Conservation (phyloP, 495 filamentous ascomycete genomes). For the Daldinia loculata region DNA sequence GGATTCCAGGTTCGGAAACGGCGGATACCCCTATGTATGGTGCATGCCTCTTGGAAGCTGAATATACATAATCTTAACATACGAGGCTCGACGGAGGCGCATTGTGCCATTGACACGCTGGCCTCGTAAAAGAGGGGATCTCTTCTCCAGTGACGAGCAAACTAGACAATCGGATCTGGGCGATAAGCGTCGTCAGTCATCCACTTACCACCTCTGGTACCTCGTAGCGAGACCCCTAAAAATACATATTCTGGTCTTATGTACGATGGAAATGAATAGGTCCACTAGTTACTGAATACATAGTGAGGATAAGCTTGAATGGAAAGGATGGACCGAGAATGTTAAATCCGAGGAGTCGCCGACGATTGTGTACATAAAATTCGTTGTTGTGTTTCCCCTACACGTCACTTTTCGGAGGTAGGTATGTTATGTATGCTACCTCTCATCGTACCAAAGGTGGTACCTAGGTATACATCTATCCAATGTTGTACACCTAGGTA, state of each 20-base stretch:
- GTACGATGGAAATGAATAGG: slow-evolving; percentile 19
- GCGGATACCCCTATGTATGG: slow-evolving; percentile 20
- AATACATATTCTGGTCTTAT: neutral
- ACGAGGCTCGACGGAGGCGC: slow-evolving; percentile 32
- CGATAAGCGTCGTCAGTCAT: slow-evolving; percentile 14
- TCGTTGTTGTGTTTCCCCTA: slow-evolving; percentile 1
- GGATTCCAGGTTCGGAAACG: slow-evolving; percentile 24
- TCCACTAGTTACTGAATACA: slow-evolving; percentile 4
- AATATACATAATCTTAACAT: slow-evolving; percentile 37
- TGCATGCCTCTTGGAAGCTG: neutral
- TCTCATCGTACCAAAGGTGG: too few species aligned
- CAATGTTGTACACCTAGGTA: slow-evolving; percentile 1
- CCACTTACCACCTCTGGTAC: neutral
- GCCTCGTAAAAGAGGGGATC: slow-evolving; percentile 42
- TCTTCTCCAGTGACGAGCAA: slow-evolving; percentile 28
- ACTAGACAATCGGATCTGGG: slow-evolving; percentile 28
- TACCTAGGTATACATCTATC: too few species aligned
- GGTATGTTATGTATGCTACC: too few species aligned
- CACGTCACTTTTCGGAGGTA: slow-evolving; percentile 22
- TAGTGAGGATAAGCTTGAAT: neutral
- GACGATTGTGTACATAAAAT: slow-evolving; percentile 19
- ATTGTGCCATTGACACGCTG: slow-evolving; percentile 24
- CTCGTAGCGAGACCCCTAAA: slow-evolving; percentile 22
- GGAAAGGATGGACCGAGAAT: slow-evolving; percentile 12
- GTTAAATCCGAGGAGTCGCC: slow-evolving; percentile 30